Percentiles rank a stretch among this genome's conserved stretches.
These are phyloP conservation scores for Rhizopus arrhizus DNA, from an alignment of 371 early-diverging fungal genomes.

Conservation along the genomic window DNA sequence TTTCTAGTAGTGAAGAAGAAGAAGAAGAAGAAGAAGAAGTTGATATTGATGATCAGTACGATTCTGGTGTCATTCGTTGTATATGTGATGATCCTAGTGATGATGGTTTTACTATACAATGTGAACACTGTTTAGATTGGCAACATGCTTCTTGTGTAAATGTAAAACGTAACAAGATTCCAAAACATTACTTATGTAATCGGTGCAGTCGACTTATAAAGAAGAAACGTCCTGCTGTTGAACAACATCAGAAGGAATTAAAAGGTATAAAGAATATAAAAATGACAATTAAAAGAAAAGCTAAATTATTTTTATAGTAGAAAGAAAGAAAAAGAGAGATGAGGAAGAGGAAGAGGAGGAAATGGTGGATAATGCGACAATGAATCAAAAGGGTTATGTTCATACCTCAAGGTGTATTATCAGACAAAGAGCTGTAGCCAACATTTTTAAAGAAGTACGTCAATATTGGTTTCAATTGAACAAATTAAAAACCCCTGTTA, in stretches of 20 bases:
- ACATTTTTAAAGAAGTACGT: conserved; percentile 21
- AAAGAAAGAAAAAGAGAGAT: conserved; percentile 10
- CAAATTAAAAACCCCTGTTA: conserved; percentile 14
- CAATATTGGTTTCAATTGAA: conserved; percentile 29
- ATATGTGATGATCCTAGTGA: conserved; percentile 93
- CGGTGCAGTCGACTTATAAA: conserved; percentile 6
- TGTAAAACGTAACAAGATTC: conserved; percentile 50
- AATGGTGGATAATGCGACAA: conserved; percentile 6
- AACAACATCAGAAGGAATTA: background rate
- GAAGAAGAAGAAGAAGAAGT: conserved; percentile 16
- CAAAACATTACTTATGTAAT: conserved; percentile 15
- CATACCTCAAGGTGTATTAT: conserved; percentile 12
- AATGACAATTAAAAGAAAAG: conserved; percentile 4
- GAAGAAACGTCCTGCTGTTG: conserved; percentile 4
- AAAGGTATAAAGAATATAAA: conserved; percentile 10
- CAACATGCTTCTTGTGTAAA: conserved; percentile 90
- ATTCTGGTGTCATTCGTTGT: conserved; percentile 92
- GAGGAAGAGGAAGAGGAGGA: conserved; percentile 8
- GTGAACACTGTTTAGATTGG: conserved; percentile 94
- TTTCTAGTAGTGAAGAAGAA: conserved; percentile 2
- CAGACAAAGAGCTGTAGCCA: conserved; percentile 13
- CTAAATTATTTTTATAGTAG: background rate
- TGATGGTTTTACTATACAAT: conserved; percentile 98
- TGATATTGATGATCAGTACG: conserved; percentile 40
- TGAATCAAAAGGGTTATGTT: conserved; percentile 6